Conservation (phyloP, 306 rosid genomes). For the Rubus parviflorus region DNA sequence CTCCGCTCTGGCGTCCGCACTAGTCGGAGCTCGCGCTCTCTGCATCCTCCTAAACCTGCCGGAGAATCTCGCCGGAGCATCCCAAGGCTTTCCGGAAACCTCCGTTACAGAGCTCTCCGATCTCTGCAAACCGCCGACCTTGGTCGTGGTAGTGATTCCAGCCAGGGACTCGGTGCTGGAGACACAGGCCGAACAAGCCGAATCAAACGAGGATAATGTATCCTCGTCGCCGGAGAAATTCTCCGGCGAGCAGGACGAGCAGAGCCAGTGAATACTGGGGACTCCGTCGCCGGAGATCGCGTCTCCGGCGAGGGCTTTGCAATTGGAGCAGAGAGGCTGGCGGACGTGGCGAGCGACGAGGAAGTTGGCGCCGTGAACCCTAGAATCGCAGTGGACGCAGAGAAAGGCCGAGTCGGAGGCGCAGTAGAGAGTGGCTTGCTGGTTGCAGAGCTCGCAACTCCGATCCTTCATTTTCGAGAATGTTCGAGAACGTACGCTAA, state of each 20-base stretch:
- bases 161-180: constrained; percentile 25
- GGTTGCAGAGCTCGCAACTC: constrained; percentile 36
- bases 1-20: constrained; percentile 17
- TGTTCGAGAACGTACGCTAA: not conserved
- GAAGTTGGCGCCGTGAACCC: constrained; percentile 42
- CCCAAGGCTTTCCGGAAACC: not conserved
- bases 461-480: constrained; percentile 6
- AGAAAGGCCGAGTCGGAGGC: constrained; percentile 39
- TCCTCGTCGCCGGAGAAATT: not conserved
- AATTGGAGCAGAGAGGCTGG: constrained; percentile 28
- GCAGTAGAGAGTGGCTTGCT: constrained; percentile 34
- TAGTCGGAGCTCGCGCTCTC: not conserved
- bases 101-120: constrained; percentile 25
- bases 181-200: constrained; percentile 17
- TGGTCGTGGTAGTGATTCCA: not conserved
- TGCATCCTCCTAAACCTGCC: not conserved
- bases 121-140: not conserved
- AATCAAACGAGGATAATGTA: not conserved
- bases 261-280: not conserved
- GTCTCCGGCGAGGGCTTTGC: constrained; percentile 10
- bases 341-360: constrained; percentile 47
- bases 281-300: not conserved
- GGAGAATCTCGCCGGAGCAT: not conserved
- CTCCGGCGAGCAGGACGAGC: constrained; percentile 27
- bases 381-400: constrained; percentile 35